Percentiles rank a stretch among this genome's conserved stretches.
These are phyloP conservation scores for Ustilago crameri DNA, from an alignment of 1,284 basidiomycete genomes.

Conservation along the genomic window DNA sequence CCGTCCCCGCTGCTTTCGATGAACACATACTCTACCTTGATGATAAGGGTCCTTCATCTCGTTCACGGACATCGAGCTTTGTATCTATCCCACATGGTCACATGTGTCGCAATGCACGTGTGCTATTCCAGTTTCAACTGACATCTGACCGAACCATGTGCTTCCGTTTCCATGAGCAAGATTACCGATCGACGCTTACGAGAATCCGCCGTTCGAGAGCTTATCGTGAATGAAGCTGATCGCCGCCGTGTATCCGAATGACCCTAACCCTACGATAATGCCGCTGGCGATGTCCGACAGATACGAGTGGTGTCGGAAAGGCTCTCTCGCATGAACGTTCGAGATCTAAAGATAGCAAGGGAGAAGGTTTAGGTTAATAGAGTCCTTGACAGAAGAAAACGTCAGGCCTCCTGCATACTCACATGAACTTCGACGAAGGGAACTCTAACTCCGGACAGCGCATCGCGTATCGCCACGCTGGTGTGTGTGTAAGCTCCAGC, in stretches of 20 bases:
- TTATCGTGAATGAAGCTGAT: conserved; percentile 20
- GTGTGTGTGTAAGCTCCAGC: conserved; percentile 68
- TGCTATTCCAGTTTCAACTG: too few relatives aligned
- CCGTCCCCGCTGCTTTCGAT: too few relatives aligned
- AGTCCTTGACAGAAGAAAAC: too few relatives aligned
- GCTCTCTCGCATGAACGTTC: conserved; percentile 68
- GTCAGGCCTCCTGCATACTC: conserved; percentile 6
- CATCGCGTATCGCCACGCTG: conserved; percentile 67
- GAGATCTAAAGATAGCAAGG: conserved; percentile 49
- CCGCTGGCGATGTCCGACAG: conserved; percentile 66
- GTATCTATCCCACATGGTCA: too few relatives aligned
- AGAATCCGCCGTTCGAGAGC: conserved; percentile 6
- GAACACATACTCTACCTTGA: too few relatives aligned
- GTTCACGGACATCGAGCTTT: too few relatives aligned
- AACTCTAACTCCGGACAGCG: conserved; percentile 59
- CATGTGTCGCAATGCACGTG: too few relatives aligned
- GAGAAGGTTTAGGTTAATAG: too few relatives aligned
- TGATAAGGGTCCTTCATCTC: too few relatives aligned
- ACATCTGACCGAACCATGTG: too few relatives aligned
- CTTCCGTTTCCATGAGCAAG: too few relatives aligned
- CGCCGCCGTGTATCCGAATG: conserved; percentile 41
- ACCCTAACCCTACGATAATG: conserved; percentile 62
- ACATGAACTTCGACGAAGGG: conserved; percentile 69
- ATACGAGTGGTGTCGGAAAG: conserved; percentile 68
- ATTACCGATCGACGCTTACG: background rate